phyloP scores from a whole-genome alignment of 1,139 yeast species.

The Blastobotrys ciferrii region DNA sequence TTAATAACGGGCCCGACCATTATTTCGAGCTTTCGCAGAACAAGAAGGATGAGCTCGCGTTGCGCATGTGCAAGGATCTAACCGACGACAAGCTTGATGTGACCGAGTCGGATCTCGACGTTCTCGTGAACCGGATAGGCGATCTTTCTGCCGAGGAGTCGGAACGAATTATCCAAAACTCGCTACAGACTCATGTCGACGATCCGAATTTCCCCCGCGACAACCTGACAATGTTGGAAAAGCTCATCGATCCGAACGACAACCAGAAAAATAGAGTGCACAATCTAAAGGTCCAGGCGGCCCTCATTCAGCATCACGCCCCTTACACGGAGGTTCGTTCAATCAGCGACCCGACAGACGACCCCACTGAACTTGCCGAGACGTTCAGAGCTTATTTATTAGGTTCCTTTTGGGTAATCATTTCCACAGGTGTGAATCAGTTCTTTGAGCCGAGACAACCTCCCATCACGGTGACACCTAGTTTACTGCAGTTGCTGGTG shows the following conservation, averaged over 20 bases:
- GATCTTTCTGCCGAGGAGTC: slow-evolving; percentile 5
- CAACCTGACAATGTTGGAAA: slow-evolving; percentile 5
- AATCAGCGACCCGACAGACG: slow-evolving; percentile 51
- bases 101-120: slow-evolving; percentile 6
- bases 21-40: slow-evolving; percentile 7
- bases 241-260: slow-evolving; percentile 2
- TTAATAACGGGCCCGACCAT: background rate
- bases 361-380: slow-evolving; percentile 48
- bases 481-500: slow-evolving; percentile 56
- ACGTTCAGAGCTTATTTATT: slow-evolving; percentile 56
- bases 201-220: slow-evolving; percentile 8
- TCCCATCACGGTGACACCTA: slow-evolving; percentile 44
- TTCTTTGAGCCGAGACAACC: slow-evolving; percentile 60
- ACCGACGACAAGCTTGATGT: slow-evolving; percentile 10
- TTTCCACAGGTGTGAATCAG: slow-evolving; percentile 57
- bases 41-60: slow-evolving; percentile 7
- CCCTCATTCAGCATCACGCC: slow-evolving; percentile 51
- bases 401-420: slow-evolving; percentile 54
- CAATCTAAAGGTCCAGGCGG: slow-evolving; percentile 44
- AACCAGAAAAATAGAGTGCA: slow-evolving; percentile 21
- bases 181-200: slow-evolving; percentile 3
- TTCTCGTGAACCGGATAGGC: slow-evolving; percentile 8
- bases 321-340: slow-evolving; percentile 68
- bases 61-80: slow-evolving; percentile 6
- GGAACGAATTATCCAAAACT: slow-evolving; percentile 4